Evolutionary conservation across 2,329 filamentous ascomycete genomes (phyloP), one percentile per base, ranked within the genome.

Genomic region (Aspergillus luchuensis): DNA sequence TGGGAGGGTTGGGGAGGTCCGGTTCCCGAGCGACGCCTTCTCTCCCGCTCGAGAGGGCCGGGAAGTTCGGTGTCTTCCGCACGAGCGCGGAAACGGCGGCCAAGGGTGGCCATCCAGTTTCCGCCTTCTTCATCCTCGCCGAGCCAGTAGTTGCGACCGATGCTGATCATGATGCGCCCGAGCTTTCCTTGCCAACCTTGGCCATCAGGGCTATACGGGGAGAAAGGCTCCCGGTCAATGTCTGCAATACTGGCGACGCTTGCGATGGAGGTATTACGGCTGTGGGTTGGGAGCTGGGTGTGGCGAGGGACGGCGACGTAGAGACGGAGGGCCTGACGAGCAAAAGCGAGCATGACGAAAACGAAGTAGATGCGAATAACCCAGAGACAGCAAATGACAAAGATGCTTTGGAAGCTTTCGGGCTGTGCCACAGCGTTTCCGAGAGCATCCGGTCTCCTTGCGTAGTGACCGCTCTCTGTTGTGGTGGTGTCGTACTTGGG

Each of bases 341-440:
- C 91, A 74, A 91, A 95, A 6, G 91, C 87, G 78, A 96, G 87
- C 74, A 96, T 87, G 57, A 97, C 84, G 39, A 97, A 80, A 67
- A 90, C 87, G 69, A 96, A 93, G 79, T 97, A 97, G 30, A 92
- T 76, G 30, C 93, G 85, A 43, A 96, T 81, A 11, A 89, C 80
- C 78, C 90, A 96, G 64, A 97, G 84, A 2, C 84, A 77, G 33
- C 85, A 84, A 62, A 97, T 91, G 57, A 96, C 82, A 10, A 89
- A 81, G 74, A 97, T 89, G 77, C 90, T 94, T 63, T 91, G 89
- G 69, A 90, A 83, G 72, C 84, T 87, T 70, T 89, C 87, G 47
- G 84, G 84, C 63, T 89, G 84, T 63, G 86, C 81, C n/a, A 90
- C 78, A 69, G 87, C 82, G 77, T 89, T 82, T 80, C 89, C 80